Percentiles rank a stretch among this genome's conserved stretches.
phyloP scores from a whole-genome alignment of 192 early-diverging fungal species.

The Umbelopsis sp. region DNA sequence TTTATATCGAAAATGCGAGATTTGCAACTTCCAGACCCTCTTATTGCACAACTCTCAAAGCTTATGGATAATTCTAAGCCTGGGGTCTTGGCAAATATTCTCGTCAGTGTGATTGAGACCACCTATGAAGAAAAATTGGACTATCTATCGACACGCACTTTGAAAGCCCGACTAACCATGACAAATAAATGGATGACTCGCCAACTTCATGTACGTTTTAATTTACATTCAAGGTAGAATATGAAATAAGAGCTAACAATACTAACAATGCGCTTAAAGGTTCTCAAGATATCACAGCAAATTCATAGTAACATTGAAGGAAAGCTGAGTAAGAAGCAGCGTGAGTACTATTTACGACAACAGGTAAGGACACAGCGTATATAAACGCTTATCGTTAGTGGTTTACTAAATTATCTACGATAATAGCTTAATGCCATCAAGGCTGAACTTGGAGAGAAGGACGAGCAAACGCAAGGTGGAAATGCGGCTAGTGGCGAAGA shows the following conservation, averaged over 20 bases:
- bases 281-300: constrained; percentile 74
- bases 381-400: neutral
- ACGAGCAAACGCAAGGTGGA: constrained; percentile 30
- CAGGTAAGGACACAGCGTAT: constrained; percentile 49
- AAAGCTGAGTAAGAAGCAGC: constrained; percentile 77
- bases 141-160: constrained; percentile 58
- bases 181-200: constrained; percentile 65
- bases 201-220: constrained; percentile 61
- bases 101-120: constrained; percentile 73
- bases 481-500: constrained; percentile 44
- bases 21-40: constrained; percentile 65
- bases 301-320: constrained; percentile 71
- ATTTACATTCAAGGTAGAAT: neutral
- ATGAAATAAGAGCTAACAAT: neutral
- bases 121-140: constrained; percentile 68
- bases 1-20: constrained; percentile 58
- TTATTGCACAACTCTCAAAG: constrained; percentile 63
- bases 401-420: neutral
- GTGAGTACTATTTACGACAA: constrained; percentile 77
- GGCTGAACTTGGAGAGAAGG: constrained; percentile 73
- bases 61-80: constrained; percentile 60
- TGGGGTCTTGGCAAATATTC: constrained; percentile 64
- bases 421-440: constrained; percentile 75
- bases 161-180: constrained; percentile 57
- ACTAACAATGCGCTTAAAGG: constrained; percentile 36